Percentiles rank a stretch among this genome's conserved stretches.
Conservation (phyloP, 306 rosid species). For the Malus asiatica region DNA sequence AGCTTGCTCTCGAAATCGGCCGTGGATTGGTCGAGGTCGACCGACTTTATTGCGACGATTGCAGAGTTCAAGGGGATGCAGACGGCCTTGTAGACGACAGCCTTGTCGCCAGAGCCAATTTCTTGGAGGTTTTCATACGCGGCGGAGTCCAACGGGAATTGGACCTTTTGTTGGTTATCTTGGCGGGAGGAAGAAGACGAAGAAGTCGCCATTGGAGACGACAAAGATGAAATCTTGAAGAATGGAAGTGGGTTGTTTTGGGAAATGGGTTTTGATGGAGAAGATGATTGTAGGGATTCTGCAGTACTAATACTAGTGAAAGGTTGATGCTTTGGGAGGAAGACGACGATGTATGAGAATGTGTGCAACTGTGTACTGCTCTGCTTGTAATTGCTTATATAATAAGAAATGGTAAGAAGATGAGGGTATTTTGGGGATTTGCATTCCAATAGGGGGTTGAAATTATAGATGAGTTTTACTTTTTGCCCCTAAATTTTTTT, state of each 20-base stretch:
- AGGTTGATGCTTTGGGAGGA: conserved; percentile 1
- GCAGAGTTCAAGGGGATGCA: conserved; percentile 41
- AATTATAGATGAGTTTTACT: too few species aligned
- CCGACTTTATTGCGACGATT: conserved; percentile 56
- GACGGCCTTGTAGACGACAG: conserved; percentile 56
- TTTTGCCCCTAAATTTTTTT: too few species aligned
- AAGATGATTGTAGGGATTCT: not conserved
- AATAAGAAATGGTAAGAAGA: too few species aligned
- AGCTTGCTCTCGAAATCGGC: conserved; percentile 38
- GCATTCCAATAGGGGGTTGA: too few species aligned
- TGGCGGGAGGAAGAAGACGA: too few species aligned
- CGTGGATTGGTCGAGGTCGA: conserved; percentile 46
- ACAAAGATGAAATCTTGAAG: not conserved
- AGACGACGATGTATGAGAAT: conserved; percentile 4
- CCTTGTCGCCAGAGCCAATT: conserved; percentile 46
- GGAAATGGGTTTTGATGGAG: not conserved
- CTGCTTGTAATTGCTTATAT: too few species aligned
- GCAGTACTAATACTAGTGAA: conserved; percentile 13
- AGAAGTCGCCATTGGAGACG: not conserved
- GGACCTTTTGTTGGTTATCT: conserved; percentile 4
- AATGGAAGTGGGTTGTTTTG: not conserved
- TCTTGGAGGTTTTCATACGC: conserved; percentile 35
- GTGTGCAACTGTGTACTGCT: not conserved
- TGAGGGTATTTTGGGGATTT: too few species aligned
- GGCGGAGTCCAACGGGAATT: conserved; percentile 42